Conservation (phyloP, 768 basidiomycete species). For the Mrakia gelida region DNA sequence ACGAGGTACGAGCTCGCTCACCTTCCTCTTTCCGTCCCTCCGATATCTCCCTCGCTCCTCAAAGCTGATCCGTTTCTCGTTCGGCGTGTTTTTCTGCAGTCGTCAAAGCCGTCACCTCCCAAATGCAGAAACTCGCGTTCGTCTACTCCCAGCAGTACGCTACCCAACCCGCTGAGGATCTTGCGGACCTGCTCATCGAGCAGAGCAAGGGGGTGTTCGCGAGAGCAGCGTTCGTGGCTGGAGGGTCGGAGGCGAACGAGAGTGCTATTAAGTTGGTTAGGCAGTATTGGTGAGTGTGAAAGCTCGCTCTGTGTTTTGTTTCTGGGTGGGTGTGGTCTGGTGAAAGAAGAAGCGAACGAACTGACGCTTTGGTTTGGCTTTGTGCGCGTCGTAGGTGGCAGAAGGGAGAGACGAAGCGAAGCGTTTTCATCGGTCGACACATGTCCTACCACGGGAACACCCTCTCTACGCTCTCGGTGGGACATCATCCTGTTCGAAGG, state of each 20-base stretch:
- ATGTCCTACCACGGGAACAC: slow-evolving; percentile 82
- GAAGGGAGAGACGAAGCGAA: background rate
- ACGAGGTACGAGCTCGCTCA: slow-evolving; percentile 36
- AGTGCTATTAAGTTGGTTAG: slow-evolving; percentile 73
- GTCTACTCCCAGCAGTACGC: slow-evolving; percentile 75
- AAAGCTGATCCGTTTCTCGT: background rate
- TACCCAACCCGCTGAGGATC: slow-evolving; percentile 71
- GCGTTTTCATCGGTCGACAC: slow-evolving; percentile 70
- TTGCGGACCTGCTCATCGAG: slow-evolving; percentile 64
- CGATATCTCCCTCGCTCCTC: background rate
- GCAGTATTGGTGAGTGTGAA: slow-evolving; percentile 56
- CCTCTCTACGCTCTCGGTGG: slow-evolving; percentile 62
- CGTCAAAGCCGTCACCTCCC: slow-evolving; percentile 38
- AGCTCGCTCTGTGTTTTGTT: background rate
- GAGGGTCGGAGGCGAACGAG: slow-evolving; percentile 84
- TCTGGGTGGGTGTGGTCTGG: too few species aligned
- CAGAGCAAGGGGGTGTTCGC: slow-evolving; percentile 70
- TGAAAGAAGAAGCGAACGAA: background rate
- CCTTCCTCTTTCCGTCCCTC: background rate
- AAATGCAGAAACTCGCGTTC: slow-evolving; percentile 58
- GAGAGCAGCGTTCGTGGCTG: slow-evolving; percentile 65
- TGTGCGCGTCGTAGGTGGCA: slow-evolving; percentile 10
- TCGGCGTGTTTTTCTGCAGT: slow-evolving; percentile 43
- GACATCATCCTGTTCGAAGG: slow-evolving; percentile 53
- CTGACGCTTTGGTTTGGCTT: background rate